Conservation (phyloP, 805 yeast species). For the Helenozyma rhizophorensis region DNA sequence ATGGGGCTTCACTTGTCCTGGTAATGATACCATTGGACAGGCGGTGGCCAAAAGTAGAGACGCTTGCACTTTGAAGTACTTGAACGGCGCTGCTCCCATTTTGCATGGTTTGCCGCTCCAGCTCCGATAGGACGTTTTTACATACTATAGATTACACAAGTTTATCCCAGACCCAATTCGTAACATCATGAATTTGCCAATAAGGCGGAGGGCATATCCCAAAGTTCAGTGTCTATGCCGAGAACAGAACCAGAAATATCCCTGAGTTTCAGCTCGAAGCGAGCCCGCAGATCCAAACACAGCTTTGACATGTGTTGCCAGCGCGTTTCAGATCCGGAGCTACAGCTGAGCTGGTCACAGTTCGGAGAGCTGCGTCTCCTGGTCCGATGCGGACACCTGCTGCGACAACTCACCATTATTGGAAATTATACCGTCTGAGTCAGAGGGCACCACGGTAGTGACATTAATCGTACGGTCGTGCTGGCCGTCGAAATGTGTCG, state of each 20-base stretch:
- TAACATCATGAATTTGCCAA: background rate
- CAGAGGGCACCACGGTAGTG: conserved; percentile 11
- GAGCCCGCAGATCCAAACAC: no score
- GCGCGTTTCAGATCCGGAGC: no score
- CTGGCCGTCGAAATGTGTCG: conserved; percentile 7
- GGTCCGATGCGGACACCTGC: conserved; percentile 9
- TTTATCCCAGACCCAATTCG: background rate
- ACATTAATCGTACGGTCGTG: conserved; percentile 12
- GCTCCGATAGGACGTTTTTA: conserved; percentile 1
- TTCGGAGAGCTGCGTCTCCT: conserved; percentile 9
- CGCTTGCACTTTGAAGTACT: conserved; percentile 61
- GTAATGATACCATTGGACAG: conserved; percentile 38
- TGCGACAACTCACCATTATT: conserved; percentile 10
- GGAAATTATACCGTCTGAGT: conserved; percentile 10
- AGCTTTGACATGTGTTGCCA: no score
- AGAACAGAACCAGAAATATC: no score
- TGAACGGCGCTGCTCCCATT: conserved; percentile 93
- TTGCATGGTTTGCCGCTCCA: conserved; percentile 78
- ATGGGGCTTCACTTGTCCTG: conserved; percentile 69
- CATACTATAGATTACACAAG: background rate
- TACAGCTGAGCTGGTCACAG: conserved; percentile 2
- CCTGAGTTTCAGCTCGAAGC: no score
- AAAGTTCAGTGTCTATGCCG: no score
- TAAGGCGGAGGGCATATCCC: no score
- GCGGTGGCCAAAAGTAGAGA: conserved; percentile 64